Conservation (phyloP, 495 filamentous ascomycete genomes). For the Chaetomidium leptoderma region DNA sequence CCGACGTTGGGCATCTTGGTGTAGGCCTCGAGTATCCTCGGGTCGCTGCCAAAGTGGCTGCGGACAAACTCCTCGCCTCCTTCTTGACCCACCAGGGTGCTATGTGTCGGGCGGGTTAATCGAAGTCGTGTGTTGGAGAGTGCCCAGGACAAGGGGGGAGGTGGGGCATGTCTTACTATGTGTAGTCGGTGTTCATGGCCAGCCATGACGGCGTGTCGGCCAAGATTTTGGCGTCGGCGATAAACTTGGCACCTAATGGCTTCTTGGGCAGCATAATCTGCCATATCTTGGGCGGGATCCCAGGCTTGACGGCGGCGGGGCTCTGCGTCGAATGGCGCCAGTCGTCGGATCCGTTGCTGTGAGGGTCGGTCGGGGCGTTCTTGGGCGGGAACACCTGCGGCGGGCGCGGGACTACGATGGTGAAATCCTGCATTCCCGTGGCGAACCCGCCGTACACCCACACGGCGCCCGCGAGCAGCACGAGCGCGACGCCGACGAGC, state of each 20-base stretch:
- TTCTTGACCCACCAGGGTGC: slow-evolving; percentile 22
- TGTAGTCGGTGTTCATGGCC: slow-evolving; percentile 12
- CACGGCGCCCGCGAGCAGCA: not conserved
- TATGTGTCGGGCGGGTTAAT: not conserved
- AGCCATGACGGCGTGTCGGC: slow-evolving; percentile 10
- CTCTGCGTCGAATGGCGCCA: slow-evolving; percentile 1
- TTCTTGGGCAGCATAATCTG: slow-evolving; percentile 18
- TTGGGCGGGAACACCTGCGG: not conserved
- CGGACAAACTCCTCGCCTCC: slow-evolving; percentile 28
- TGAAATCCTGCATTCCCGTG: slow-evolving; percentile 4
- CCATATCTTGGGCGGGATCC: slow-evolving; percentile 17
- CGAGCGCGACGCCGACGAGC: not conserved
- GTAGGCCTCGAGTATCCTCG: slow-evolving; percentile 43
- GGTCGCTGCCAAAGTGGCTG: slow-evolving; percentile 25
- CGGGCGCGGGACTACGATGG: slow-evolving; percentile 1
- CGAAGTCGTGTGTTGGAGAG: too few relatives aligned
- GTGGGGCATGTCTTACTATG: slow-evolving; percentile 9
- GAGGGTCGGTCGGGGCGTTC: not conserved
- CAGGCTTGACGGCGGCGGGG: not conserved
- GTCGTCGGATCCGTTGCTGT: not conserved
- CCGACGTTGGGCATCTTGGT: slow-evolving; percentile 42
- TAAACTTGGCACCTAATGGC: not conserved
- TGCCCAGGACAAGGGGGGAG: not conserved
- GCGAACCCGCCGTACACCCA: slow-evolving; percentile 10
- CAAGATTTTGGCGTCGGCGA: slow-evolving; percentile 7